phyloP scores from a whole-genome alignment of 2,329 filamentous ascomycete species.

The Dactylellina drechsleri region DNA sequence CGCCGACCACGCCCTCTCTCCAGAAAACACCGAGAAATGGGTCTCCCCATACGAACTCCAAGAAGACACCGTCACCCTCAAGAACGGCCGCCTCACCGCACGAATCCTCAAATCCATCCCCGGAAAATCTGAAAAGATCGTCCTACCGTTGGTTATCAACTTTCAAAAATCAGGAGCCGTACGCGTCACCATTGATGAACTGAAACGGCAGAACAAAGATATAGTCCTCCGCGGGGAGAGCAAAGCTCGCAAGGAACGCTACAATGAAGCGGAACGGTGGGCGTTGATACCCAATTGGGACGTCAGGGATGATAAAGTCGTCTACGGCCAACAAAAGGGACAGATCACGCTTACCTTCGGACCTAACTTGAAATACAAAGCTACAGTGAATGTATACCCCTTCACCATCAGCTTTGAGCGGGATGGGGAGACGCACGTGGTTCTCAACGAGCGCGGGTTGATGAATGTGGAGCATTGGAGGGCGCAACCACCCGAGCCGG shows the following conservation, averaged over 20 bases:
- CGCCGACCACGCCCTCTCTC: constrained; percentile 77
- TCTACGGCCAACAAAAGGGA: constrained; percentile 64
- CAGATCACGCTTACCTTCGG: constrained; percentile 70
- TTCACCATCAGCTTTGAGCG: constrained; percentile 88
- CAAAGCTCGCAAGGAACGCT: constrained; percentile 86
- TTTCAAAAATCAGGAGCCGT: constrained; percentile 91
- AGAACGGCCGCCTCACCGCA: constrained; percentile 81
- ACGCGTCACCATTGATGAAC: constrained; percentile 88
- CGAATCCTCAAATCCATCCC: constrained; percentile 81
- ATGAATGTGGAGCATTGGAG: constrained; percentile 97
- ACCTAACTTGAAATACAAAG: constrained; percentile 86
- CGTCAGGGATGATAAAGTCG: constrained; percentile 74
- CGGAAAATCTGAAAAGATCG: constrained; percentile 72
- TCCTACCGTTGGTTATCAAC: constrained; percentile 82
- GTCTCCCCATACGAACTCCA: constrained; percentile 81
- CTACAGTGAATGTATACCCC: constrained; percentile 82
- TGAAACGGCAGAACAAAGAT: constrained; percentile 85
- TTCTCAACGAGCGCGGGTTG: constrained; percentile 87
- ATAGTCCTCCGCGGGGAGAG: constrained; percentile 88
- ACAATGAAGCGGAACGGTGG: constrained; percentile 90
- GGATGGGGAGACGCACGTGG: constrained; percentile 82
- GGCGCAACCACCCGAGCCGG: constrained; percentile 69
- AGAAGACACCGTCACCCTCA: constrained; percentile 76
- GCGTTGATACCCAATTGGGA: constrained; percentile 81
- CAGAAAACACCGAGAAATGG: constrained; percentile 72